These are phyloP conservation scores for Chloris gayana DNA, from an alignment of 176 grass and related monocot species.

Conservation along the genomic window DNA sequence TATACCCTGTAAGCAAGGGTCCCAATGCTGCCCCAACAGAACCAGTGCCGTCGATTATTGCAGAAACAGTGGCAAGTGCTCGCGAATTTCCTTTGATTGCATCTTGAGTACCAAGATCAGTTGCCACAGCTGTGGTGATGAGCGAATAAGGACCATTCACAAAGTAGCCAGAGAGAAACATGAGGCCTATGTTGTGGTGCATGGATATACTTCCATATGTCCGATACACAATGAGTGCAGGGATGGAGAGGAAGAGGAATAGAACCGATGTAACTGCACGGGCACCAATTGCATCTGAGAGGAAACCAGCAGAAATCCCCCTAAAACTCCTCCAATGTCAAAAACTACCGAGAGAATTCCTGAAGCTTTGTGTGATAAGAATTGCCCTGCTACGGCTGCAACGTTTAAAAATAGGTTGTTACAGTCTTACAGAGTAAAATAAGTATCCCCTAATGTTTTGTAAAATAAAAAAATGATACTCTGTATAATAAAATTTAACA, in stretches of 20 bases:
- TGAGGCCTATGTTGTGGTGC: conserved; percentile 72
- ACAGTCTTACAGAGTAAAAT: not conserved
- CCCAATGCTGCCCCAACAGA: conserved; percentile 90
- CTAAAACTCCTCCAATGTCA: conserved; percentile 86
- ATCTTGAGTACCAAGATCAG: conserved; percentile 93
- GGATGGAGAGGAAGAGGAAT: conserved; percentile 89
- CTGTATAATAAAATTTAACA: not conserved
- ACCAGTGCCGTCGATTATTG: conserved; percentile 86
- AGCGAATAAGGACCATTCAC: conserved; percentile 96
- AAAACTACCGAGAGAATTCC: conserved; percentile 90
- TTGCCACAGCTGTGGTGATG: conserved; percentile 92
- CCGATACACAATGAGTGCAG: conserved; percentile 75
- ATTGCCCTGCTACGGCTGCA: conserved; percentile 77
- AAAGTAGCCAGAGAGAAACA: conserved; percentile 91
- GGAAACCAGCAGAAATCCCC: conserved; percentile 82
- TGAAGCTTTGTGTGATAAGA: conserved; percentile 86
- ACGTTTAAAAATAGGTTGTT: not conserved
- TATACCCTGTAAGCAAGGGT: conserved; percentile 89
- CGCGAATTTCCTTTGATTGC: conserved; percentile 76
- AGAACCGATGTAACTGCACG: conserved; percentile 68
- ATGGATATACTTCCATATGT: conserved; percentile 80
- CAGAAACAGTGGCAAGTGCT: conserved; percentile 85
- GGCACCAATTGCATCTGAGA: conserved; percentile 71
- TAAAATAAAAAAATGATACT: not conserved
- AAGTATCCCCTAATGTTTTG: not conserved